Base-by-base conservation (phyloP, 352 stramenopile genomes). In the Globisporangium viniferum region DNA sequence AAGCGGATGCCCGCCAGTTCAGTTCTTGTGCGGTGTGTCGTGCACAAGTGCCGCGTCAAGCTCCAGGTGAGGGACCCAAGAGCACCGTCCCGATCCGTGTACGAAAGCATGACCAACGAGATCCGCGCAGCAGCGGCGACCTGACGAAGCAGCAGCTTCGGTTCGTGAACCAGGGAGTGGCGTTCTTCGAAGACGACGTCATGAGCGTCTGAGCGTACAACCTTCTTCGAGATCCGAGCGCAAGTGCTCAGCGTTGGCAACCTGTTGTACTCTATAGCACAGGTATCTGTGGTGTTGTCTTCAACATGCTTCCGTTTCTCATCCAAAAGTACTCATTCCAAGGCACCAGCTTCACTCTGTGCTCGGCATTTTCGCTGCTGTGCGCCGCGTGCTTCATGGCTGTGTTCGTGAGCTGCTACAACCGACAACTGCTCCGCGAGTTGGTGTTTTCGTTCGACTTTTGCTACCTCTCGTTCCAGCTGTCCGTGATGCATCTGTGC, bases 381-480 rank as follows among this genome's bases (percentile, higher is more conserved):
- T 67, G 64, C 8, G 68, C 70, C 12, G 12, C 61, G 4, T 14
- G 63, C 15, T 80, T 78, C 46, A 69, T 53, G 41, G 59, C 4
- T 12, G 35, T 60, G 18, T 31, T 62, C 1, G 53, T 57, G 5
- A 44, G 36, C 2, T 53, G 72, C 39, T 74, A 68, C 39, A 66
- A 80, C 39, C 69, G 66, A 0, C 66, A 76, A 31, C 54, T 82
- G 33, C 68, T 81, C 46, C 60, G 69, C 9, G 67, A 69, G 18
- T 53, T 80, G 33, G 39, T 77, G 18, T 70, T 71, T n/a, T 80
- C 73, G 29, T 84, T 84, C 53, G 77, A 84, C 48, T 79, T 80
- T 36, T 48, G 62, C 3, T 80, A 80, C 39, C 57, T 80, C n/a
- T 77, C 74, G 35, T 35, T 79, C 24, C 74, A 84, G 66, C 56